phyloP scores from a whole-genome alignment of 306 rosid species.

The Cercis canadensis region DNA sequence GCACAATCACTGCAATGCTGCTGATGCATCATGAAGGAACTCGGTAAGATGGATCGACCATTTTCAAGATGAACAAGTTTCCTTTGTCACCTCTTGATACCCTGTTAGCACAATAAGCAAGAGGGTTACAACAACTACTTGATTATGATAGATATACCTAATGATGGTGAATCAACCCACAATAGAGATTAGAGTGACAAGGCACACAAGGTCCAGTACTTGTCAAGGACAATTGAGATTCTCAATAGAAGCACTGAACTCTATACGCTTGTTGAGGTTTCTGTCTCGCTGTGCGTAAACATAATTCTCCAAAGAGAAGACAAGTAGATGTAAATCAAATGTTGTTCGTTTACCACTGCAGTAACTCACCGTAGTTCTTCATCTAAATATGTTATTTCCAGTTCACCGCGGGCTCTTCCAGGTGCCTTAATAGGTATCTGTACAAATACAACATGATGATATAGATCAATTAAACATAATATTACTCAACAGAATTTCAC shows the following conservation, averaged over 20 bases:
- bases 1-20: constrained; percentile 1
- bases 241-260: not conserved
- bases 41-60: constrained; percentile 85
- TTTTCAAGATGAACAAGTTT: constrained; percentile 84
- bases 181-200: constrained; percentile 1
- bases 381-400: constrained; percentile 85
- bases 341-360: not conserved
- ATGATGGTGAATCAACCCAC: not conserved
- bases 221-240: not conserved
- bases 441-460: constrained; percentile 24
- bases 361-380: constrained; percentile 82
- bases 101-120: constrained; percentile 50
- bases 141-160: too few relatives aligned
- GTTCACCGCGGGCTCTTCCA: constrained; percentile 83
- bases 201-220: not conserved
- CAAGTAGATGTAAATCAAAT: constrained; percentile 5
- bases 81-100: constrained; percentile 94
- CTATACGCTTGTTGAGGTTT: not conserved
- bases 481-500: constrained; percentile 15
- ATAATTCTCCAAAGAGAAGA: not conserved
- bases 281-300: constrained; percentile 5
- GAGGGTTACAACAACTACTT: not conserved
- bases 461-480: not conserved
- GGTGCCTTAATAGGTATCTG: constrained; percentile 95
- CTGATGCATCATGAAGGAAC: constrained; percentile 57